Evolutionary conservation across 495 filamentous ascomycete species (phyloP).

Genomic region (Parachaetomium inaequale): DNA sequence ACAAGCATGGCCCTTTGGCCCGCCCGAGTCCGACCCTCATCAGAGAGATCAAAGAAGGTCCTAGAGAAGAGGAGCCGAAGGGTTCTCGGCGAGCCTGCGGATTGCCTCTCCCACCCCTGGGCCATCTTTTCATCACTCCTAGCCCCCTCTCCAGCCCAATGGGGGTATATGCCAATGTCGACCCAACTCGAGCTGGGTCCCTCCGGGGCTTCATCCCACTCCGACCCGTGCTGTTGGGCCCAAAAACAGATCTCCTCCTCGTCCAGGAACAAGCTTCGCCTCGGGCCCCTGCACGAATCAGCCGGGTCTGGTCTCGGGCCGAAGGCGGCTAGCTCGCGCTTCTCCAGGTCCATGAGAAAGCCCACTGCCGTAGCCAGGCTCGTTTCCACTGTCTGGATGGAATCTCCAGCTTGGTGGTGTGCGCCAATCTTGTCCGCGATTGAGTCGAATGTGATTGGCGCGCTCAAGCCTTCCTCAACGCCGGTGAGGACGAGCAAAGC

Average conservation of each 20-base stretch:
- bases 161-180: neutral
- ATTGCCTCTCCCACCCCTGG: neutral
- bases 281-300: neutral
- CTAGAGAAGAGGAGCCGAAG: too few species aligned
- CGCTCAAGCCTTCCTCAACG: neutral
- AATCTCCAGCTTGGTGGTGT: neutral
- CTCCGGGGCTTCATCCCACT: neutral
- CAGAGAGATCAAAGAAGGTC: too few species aligned
- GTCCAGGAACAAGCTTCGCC: neutral
- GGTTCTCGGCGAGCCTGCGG: too few species aligned
- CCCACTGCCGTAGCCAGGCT: neutral
- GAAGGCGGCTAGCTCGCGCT: neutral
- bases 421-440: neutral
- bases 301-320: neutral
- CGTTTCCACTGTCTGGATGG: neutral
- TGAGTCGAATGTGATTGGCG: neutral
- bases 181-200: conserved; percentile 1
- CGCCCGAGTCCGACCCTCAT: too few species aligned
- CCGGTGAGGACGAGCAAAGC: neutral
- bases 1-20: too few species aligned
- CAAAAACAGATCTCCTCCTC: too few species aligned
- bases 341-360: neutral
- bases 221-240: neutral
- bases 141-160: neutral
- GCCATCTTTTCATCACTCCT: neutral